These are phyloP conservation scores for Aspergillus indologenus DNA, from an alignment of 495 filamentous ascomycete species.

Conservation along the genomic window DNA sequence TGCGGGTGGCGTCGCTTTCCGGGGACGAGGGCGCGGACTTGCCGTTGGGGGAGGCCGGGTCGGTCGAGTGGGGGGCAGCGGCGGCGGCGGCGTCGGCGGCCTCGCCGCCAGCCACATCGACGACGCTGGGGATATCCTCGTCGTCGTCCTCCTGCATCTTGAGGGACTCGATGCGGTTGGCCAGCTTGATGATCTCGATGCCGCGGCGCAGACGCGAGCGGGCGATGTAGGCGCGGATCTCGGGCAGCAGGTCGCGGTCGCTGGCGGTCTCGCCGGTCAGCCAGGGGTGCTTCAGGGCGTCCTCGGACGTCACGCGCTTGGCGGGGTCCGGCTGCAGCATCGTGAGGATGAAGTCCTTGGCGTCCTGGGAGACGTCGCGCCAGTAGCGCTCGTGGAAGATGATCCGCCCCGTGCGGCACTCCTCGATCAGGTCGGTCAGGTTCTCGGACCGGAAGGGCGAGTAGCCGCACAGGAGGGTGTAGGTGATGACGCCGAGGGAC, in stretches of 20 bases:
- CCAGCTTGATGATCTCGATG: constrained; percentile 94
- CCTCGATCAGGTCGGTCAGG: constrained; percentile 88
- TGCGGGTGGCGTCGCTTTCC: constrained; percentile 28
- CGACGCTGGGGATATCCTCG: constrained; percentile 64
- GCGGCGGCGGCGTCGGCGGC: constrained; percentile 9
- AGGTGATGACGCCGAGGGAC: constrained; percentile 98
- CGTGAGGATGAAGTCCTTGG: constrained; percentile 87
- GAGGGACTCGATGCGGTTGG: constrained; percentile 94
- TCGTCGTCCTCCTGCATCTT: constrained; percentile 95
- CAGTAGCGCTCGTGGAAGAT: constrained; percentile 98
- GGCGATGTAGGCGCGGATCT: constrained; percentile 92
- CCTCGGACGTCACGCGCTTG: constrained; percentile 73
- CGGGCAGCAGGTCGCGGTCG: constrained; percentile 94
- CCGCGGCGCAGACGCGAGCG: constrained; percentile 86
- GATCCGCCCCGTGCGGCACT: constrained; percentile 83
- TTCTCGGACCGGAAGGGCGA: constrained; percentile 96
- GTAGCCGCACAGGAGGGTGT: constrained; percentile 98
- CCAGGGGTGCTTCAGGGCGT: constrained; percentile 84
- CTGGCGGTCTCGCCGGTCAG: constrained; percentile 85
- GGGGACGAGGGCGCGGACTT: constrained; percentile 17
- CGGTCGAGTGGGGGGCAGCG: constrained; percentile 15
- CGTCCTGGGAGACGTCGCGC: constrained; percentile 94
- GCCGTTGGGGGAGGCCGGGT: constrained; percentile 18
- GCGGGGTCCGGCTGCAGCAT: constrained; percentile 78
- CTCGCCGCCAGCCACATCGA: constrained; percentile 34